These are phyloP conservation scores for Stagonosporopsis vannaccii DNA, from an alignment of 2,329 filamentous ascomycete genomes.

Conservation along the genomic window DNA sequence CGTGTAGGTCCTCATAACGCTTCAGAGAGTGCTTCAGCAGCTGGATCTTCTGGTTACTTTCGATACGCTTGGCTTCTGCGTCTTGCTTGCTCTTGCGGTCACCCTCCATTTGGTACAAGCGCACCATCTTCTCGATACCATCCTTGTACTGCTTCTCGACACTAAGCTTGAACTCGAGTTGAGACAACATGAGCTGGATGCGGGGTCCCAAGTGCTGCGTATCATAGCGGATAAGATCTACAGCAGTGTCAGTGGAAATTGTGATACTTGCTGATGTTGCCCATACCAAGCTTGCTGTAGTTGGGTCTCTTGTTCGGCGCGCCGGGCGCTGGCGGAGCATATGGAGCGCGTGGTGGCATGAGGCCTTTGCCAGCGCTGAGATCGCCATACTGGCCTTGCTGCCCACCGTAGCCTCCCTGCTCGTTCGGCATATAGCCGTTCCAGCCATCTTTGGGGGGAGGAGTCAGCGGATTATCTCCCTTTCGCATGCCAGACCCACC, in stretches of 20 bases:
- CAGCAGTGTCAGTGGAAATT: constrained; percentile 26
- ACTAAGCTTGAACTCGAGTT: constrained; percentile 98
- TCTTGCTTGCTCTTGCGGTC: constrained; percentile 95
- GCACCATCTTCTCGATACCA: constrained; percentile 99
- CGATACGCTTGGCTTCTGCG: constrained; percentile 85
- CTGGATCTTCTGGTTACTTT: constrained; percentile 98
- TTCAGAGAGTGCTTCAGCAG: constrained; percentile 94
- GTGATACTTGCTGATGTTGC: constrained; percentile 33
- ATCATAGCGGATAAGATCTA: constrained; percentile 98
- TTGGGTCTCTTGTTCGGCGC: constrained; percentile 76
- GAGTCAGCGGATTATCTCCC: constrained; percentile 53
- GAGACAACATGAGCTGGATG: constrained; percentile 98
- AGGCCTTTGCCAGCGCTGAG: constrained; percentile 72
- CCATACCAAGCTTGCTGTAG: constrained; percentile 90
- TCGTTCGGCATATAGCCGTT: constrained; percentile 61
- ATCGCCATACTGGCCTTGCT: constrained; percentile 60
- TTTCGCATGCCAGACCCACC: constrained; percentile 51
- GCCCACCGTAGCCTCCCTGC: constrained; percentile 68
- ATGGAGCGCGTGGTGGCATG: constrained; percentile 84
- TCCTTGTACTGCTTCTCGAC: constrained; percentile 99
- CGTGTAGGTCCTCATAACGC: constrained; percentile 95
- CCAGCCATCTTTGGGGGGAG: constrained; percentile 76
- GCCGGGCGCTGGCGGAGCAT: constrained; percentile 73
- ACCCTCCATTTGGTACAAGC: constrained; percentile 95
- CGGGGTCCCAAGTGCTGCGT: constrained; percentile 93